These are phyloP conservation scores for Ophiostoma fasciatum DNA, from an alignment of 2,329 filamentous ascomycete genomes.

Conservation along the genomic window DNA sequence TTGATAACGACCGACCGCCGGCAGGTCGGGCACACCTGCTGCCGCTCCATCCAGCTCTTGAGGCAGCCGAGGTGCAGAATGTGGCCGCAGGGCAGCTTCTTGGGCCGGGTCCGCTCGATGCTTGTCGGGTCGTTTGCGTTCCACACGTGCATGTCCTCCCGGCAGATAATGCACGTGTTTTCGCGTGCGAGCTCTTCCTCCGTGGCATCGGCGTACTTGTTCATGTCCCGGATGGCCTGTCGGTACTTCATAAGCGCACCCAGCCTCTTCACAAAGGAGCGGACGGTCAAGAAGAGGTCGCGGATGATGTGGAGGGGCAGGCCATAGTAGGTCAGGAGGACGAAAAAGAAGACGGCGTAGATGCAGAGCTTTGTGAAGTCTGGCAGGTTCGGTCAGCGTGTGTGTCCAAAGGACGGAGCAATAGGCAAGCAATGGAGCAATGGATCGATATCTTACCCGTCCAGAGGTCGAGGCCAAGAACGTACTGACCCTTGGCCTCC, in stretches of 20 bases:
- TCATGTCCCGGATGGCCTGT: conserved; percentile 88
- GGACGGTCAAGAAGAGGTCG: conserved; percentile 84
- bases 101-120: conserved; percentile 73
- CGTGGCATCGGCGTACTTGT: conserved; percentile 82
- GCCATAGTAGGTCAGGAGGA: conserved; percentile 87
- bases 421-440: no score
- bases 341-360: conserved; percentile 83
- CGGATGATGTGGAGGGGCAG: conserved; percentile 93
- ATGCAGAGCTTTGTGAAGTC: conserved; percentile 86
- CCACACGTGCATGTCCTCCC: conserved; percentile 89
- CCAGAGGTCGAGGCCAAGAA: conserved; percentile 73
- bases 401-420: neutral
- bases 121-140: conserved; percentile 45
- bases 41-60: conserved; percentile 91
- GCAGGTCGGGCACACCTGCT: conserved; percentile 94
- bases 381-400: conserved; percentile 18
- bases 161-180: conserved; percentile 93
- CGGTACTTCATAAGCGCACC: conserved; percentile 79
- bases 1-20: conserved; percentile 64
- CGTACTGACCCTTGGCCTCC: conserved; percentile 89
- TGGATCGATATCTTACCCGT: conserved; percentile 58
- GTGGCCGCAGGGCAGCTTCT: conserved; percentile 93
- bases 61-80: conserved; percentile 90
- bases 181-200: conserved; percentile 71
- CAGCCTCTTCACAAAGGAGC: conserved; percentile 84